A percentile compares a stretch with the other conserved stretches of the same genome.
Evolutionary conservation across 2,329 filamentous ascomycete species (phyloP).

Genomic region (Talaromyces sp.): DNA sequence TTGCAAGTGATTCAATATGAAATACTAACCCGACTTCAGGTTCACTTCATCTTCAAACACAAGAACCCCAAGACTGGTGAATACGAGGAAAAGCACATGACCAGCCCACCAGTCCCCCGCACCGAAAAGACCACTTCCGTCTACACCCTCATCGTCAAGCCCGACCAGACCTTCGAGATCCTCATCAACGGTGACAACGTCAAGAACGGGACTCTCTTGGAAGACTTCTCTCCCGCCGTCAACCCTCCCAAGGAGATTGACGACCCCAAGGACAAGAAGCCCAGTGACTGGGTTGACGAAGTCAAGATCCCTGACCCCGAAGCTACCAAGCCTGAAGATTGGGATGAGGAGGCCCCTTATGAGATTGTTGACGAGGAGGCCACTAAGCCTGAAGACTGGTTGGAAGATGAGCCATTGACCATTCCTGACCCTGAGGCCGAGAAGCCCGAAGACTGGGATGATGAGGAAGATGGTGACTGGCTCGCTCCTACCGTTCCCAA

Average conservation of each 20-base stretch:
- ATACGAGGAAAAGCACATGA: slow-evolving; percentile 99
- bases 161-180: slow-evolving; percentile 93
- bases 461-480: slow-evolving; percentile 99
- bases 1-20: background rate
- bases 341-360: slow-evolving; percentile 97
- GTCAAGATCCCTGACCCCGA: slow-evolving; percentile 87
- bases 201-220: slow-evolving; percentile 86
- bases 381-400: slow-evolving; percentile 90
- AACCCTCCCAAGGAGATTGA: slow-evolving; percentile 95
- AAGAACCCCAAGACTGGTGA: slow-evolving; percentile 99
- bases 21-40: slow-evolving; percentile 41
- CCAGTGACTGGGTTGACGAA: slow-evolving; percentile 92
- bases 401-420: slow-evolving; percentile 79
- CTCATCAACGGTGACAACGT: slow-evolving; percentile 85
- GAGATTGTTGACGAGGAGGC: slow-evolving; percentile 95
- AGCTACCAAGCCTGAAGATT: slow-evolving; percentile 94
- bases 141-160: slow-evolving; percentile 94
- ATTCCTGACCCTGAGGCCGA: slow-evolving; percentile 89
- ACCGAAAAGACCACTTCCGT: slow-evolving; percentile 90
- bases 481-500: slow-evolving; percentile 84
- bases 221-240: slow-evolving; percentile 90
- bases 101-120: slow-evolving; percentile 75
- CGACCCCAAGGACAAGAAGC: slow-evolving; percentile 89
- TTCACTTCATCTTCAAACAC: slow-evolving; percentile 98
- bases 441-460: slow-evolving; percentile 99